phyloP scores from a whole-genome alignment of 2,329 filamentous ascomycete species.

The Aureobasidium pullulans region DNA sequence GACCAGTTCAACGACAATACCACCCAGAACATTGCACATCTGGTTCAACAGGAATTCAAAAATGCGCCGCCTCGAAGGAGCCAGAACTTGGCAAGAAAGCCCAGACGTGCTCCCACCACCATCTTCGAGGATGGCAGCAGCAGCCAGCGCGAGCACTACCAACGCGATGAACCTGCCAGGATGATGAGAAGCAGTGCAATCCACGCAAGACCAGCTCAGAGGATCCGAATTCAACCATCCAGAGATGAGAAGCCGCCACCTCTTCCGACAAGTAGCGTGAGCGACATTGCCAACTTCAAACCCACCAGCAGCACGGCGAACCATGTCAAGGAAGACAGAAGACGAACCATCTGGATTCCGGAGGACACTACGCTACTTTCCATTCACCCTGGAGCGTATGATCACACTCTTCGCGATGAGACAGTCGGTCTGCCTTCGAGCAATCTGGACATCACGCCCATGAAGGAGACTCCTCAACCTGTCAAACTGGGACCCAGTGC shows the following conservation, averaged over 20 bases:
- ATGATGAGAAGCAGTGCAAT: slow-evolving; percentile 15
- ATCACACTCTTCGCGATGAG: slow-evolving; percentile 25
- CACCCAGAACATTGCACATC: slow-evolving; percentile 14
- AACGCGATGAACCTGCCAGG: background rate
- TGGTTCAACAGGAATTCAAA: slow-evolving; percentile 22
- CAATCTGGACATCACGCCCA: background rate
- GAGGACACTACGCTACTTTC: slow-evolving; percentile 46
- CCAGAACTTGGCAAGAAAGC: slow-evolving; percentile 19
- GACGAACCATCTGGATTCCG: slow-evolving; percentile 45
- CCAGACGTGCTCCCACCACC: slow-evolving; percentile 20
- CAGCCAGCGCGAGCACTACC: background rate
- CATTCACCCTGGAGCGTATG: slow-evolving; percentile 42
- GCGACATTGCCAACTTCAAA: slow-evolving; percentile 2
- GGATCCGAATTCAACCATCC: slow-evolving; percentile 3
- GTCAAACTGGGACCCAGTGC: background rate
- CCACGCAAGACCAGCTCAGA: slow-evolving; percentile 12
- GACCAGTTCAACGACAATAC: slow-evolving; percentile 16
- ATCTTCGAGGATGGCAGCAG: slow-evolving; percentile 26
- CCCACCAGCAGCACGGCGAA: background rate
- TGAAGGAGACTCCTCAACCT: background rate
- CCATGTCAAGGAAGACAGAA: slow-evolving; percentile 32
- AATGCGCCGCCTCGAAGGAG: slow-evolving; percentile 22
- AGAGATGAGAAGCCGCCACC: background rate
- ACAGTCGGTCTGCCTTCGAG: slow-evolving; percentile 19
- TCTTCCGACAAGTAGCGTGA: background rate